Base-by-base conservation (phyloP, 208 protist genomes). In the Leptomonas pyrrhocoris region DNA sequence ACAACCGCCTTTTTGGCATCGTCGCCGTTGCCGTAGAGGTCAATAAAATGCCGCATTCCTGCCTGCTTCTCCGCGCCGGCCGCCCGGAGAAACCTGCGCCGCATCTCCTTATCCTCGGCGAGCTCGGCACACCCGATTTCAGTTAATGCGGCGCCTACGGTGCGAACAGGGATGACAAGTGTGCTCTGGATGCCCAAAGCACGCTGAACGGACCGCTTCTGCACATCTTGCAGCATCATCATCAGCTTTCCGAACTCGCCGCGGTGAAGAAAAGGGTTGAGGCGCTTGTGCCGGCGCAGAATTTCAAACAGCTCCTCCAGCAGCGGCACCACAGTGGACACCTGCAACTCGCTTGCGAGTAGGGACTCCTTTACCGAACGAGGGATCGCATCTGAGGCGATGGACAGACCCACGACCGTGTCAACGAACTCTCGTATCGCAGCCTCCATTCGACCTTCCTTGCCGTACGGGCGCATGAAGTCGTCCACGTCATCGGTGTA, bases 161-260 rank as follows among this genome's bases (percentile, higher is more conserved):
- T 98, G 30, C 88, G 73, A 1, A 98, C 74, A 8, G 93, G 94
- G 28, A 74, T 63, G 5, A 98, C 69, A 2, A 97, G 68, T 25
- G 65, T 83, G 59, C 70, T 85, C 38, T 73, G 56, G 59, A 94
- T 80, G 0, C 72, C 58, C 16, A 96, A 65, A 27, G 59, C 59
- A 15, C 80, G 76, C 49, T 75, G 73, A 12, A 98, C 75, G 36
- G 88, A 79, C 0, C 51, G 62, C 30, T 74, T 80, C 75, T 95
- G 82, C 11, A 96, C 75, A 70, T 99, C 98, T 83, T 98, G 92
- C 64, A 99, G 80, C 51, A 98, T 73, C 94, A 98, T 98, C 54
- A 98, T 83, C 40, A 99, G 79, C 77, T 99, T 99, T 36, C 98
- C 98, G 78, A 98, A 99, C 59, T 97, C 88, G 62, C 94, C 82